These are phyloP conservation scores for Boeremia exigua DNA, from an alignment of 2,329 filamentous ascomycete species.

Conservation along the genomic window DNA sequence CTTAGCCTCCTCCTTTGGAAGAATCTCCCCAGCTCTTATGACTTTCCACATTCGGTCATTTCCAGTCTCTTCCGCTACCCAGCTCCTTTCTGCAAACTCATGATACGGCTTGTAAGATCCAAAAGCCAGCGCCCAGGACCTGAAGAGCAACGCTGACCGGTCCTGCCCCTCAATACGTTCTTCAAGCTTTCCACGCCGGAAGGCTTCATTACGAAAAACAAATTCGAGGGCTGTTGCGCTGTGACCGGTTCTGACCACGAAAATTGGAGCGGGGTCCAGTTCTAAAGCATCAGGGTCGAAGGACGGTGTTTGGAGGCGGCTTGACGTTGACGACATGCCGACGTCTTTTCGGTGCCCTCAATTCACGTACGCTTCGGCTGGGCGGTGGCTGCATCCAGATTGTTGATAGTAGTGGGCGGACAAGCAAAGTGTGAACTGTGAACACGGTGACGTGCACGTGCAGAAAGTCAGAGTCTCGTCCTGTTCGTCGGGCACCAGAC, in stretches of 20 bases:
- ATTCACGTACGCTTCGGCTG: neutral
- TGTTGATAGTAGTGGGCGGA: neutral
- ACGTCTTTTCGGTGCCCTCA: neutral
- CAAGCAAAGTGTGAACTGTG: neutral
- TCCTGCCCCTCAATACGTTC: slow-evolving; percentile 14
- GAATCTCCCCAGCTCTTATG: slow-evolving; percentile 15
- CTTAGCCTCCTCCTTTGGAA: neutral
- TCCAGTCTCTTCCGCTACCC: slow-evolving; percentile 27
- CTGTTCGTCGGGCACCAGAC: neutral
- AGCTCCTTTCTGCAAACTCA: slow-evolving; percentile 24
- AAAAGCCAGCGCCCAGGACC: slow-evolving; percentile 36
- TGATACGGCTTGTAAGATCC: slow-evolving; percentile 18
- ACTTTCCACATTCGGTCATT: slow-evolving; percentile 24
- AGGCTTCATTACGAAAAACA: slow-evolving; percentile 32
- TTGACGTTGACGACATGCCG: slow-evolving; percentile 3
- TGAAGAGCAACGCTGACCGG: slow-evolving; percentile 29
- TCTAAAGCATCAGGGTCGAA: slow-evolving; percentile 35
- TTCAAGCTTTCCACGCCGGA: slow-evolving; percentile 19
- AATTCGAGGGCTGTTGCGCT: slow-evolving; percentile 24
- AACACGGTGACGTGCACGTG: neutral
- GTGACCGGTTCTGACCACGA: slow-evolving; percentile 26
- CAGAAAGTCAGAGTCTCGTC: neutral
- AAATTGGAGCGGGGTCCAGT: slow-evolving; percentile 29
- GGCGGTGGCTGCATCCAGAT: neutral
- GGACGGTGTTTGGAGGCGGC: neutral